Conservation (phyloP, 768 basidiomycete genomes). For the Amylocystis lapponica region DNA sequence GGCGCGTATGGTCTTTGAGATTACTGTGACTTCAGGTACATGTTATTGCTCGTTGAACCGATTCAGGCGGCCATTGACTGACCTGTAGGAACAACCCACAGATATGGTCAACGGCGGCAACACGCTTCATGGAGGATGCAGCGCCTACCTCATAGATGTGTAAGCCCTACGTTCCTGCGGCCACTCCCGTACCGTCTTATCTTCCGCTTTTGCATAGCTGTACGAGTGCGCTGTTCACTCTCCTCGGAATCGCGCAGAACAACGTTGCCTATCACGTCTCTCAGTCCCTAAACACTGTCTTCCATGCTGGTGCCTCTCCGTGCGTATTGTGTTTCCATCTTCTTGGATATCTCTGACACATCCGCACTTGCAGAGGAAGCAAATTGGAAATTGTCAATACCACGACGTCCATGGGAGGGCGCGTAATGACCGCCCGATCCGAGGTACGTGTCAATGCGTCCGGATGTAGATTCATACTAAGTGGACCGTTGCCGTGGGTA, state of each 20-base stretch:
- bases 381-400: conserved; percentile 12
- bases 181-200: background rate
- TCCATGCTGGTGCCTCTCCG: conserved; percentile 8
- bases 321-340: background rate
- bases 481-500: background rate
- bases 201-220: conserved; percentile 5
- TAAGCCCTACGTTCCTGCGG: background rate
- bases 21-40: conserved; percentile 7
- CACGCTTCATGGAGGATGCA: conserved; percentile 15
- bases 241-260: conserved; percentile 4
- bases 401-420: conserved; percentile 9
- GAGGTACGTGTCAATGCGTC: conserved; percentile 6
- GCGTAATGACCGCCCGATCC: conserved; percentile 9
- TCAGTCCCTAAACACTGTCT: conserved; percentile 13
- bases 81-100: background rate
- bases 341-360: background rate
- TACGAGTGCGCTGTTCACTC: conserved; percentile 10
- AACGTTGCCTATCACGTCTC: conserved; percentile 12
- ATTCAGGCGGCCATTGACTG: background rate
- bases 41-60: background rate
- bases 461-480: background rate
- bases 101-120: conserved; percentile 12
- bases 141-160: conserved; percentile 15
- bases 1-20: conserved; percentile 8
- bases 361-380: conserved; percentile 6